A percentile compares a stretch with the other conserved stretches of the same genome.
These are phyloP conservation scores for Tympanopsis confertula DNA, from an alignment of 2,329 filamentous ascomycete genomes.

Conservation along the genomic window DNA sequence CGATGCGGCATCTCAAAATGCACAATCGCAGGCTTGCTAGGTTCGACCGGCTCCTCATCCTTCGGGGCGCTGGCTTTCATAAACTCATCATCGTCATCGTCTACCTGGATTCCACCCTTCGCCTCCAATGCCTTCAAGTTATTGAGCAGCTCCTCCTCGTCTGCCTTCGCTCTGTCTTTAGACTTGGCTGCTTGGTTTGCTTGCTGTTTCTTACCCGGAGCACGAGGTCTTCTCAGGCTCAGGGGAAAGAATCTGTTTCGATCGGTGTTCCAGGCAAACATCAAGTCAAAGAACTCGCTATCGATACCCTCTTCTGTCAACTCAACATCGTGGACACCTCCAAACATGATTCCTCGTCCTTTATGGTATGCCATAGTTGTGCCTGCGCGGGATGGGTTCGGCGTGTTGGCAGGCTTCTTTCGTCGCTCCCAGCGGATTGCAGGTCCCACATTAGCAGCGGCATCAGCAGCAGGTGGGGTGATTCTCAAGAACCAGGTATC, in stretches of 20 bases:
- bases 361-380: constrained; percentile 92
- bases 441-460: constrained; percentile 53
- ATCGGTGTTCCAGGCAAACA: constrained; percentile 91
- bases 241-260: constrained; percentile 90
- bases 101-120: constrained; percentile 54
- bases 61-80: constrained; percentile 19
- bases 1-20: constrained; percentile 77
- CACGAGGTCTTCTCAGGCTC: constrained; percentile 61
- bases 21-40: constrained; percentile 45
- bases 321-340: constrained; percentile 87
- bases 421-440: constrained; percentile 80
- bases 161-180: constrained; percentile 69
- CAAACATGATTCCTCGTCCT: constrained; percentile 83
- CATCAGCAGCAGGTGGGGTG: constrained; percentile 57
- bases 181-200: constrained; percentile 41
- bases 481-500: constrained; percentile 90
- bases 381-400: constrained; percentile 72
- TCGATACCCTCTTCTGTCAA: constrained; percentile 90
- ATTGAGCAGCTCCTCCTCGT: constrained; percentile 78
- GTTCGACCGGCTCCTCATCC: constrained; percentile 38
- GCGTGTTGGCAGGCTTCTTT: constrained; percentile 83
- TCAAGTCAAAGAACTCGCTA: constrained; percentile 87
- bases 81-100: constrained; percentile 21
- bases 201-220: constrained; percentile 46
- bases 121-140: constrained; percentile 73